Conservation (phyloP, 2,329 filamentous ascomycete genomes). For the Microsporum canis region DNA sequence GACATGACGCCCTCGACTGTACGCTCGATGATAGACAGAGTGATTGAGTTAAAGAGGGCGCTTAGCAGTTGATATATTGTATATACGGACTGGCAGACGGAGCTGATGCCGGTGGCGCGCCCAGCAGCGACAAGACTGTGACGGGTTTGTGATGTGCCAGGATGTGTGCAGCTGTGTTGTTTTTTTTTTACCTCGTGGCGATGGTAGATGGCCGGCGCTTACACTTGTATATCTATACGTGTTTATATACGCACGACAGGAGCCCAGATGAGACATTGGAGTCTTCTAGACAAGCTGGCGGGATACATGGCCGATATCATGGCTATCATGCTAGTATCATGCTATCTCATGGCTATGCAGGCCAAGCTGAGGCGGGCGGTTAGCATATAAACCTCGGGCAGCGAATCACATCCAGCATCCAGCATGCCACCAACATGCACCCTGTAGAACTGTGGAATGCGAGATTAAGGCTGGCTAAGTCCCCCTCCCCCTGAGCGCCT, state of each 20-base stretch:
- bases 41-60: neutral
- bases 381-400: neutral
- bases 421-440: too few species aligned
- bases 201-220: neutral
- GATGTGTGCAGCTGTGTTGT: neutral
- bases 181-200: neutral
- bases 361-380: neutral
- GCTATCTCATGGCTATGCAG: neutral
- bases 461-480: neutral
- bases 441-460: neutral
- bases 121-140: neutral
- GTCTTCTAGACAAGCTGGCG: too few species aligned
- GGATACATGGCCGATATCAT: too few species aligned
- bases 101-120: neutral
- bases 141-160: neutral
- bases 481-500: too few species aligned
- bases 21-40: neutral
- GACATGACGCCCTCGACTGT: constrained; percentile 11
- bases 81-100: neutral
- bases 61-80: neutral
- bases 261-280: too few species aligned
- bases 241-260: too few species aligned
- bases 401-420: neutral
- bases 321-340: too few species aligned
- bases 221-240: neutral